Conservation (phyloP, 176 grass and related monocot species). For the Lolium perenne region DNA sequence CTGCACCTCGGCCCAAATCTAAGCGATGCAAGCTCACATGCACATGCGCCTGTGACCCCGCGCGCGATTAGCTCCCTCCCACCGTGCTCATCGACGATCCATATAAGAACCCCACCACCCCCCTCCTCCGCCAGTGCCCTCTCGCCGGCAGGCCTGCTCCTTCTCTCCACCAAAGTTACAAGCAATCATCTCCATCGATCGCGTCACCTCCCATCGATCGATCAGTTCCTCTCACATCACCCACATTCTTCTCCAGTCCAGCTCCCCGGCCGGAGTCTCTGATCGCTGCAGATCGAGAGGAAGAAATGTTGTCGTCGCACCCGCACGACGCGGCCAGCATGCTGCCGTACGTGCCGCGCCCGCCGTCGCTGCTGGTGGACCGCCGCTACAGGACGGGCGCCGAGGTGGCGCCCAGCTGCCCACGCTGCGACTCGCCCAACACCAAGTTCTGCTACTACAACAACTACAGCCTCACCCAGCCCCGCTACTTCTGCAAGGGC, state of each 20-base stretch:
- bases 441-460: constrained; percentile 99
- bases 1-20: constrained; percentile 43
- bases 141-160: constrained; percentile 3
- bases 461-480: constrained; percentile 97
- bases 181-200: background rate
- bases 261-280: background rate
- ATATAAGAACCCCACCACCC: constrained; percentile 52
- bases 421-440: constrained; percentile 83
- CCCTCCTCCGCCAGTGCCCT: constrained; percentile 15
- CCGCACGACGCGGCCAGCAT: constrained; percentile 47
- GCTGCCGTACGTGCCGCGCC: constrained; percentile 60
- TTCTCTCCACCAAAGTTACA: background rate
- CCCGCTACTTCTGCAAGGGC: constrained; percentile 95
- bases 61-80: constrained; percentile 6
- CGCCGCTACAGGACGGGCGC: constrained; percentile 67
- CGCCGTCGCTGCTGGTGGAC: constrained; percentile 53
- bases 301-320: constrained; percentile 59
- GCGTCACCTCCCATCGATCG: background rate
- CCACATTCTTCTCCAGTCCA: constrained; percentile 25
- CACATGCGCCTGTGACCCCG: constrained; percentile 57
- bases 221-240: constrained; percentile 28
- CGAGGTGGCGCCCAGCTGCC: constrained; percentile 76
- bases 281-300: background rate
- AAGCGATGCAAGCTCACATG: constrained; percentile 62
- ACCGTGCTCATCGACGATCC: background rate